Evolutionary conservation across 139 green algal genomes (phyloP).

Genomic region (Picochlorum sp.): DNA sequence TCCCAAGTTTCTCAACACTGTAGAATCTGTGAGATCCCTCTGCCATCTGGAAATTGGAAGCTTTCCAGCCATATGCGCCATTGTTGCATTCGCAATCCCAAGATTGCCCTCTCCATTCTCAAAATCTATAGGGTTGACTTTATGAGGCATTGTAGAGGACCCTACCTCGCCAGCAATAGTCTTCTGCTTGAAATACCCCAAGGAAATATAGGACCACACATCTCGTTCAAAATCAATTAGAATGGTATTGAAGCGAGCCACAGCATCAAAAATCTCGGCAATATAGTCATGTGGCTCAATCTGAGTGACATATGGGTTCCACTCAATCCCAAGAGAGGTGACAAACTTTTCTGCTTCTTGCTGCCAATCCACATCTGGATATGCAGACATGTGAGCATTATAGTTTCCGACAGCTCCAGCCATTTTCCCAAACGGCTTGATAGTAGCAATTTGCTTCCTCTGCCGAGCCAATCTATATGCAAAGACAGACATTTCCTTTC

Average conservation of each 20-base stretch:
- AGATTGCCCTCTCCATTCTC: slow-evolving; percentile 99
- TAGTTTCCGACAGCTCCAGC: slow-evolving; percentile 98
- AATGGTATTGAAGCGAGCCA: slow-evolving; percentile 93
- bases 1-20: slow-evolving; percentile 94
- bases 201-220: slow-evolving; percentile 96
- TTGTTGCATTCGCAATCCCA: slow-evolving; percentile 87
- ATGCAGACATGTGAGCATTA: slow-evolving; percentile 94
- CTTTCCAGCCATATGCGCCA: slow-evolving; percentile 90
- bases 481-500: slow-evolving; percentile 98
- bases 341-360: slow-evolving; percentile 71
- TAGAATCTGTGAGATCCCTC: slow-evolving; percentile 75
- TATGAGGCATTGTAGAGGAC: slow-evolving; percentile 96
- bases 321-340: slow-evolving; percentile 58
- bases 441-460: slow-evolving; percentile 35
- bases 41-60: slow-evolving; percentile 70
- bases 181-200: slow-evolving; percentile 93
- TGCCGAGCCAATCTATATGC: slow-evolving; percentile 74
- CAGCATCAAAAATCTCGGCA: slow-evolving; percentile 80
- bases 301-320: slow-evolving; percentile 90
- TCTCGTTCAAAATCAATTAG: slow-evolving; percentile 97
- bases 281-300: slow-evolving; percentile 99
- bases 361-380: slow-evolving; percentile 91
- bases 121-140: slow-evolving; percentile 99
- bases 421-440: slow-evolving; percentile 84
- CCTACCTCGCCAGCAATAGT: slow-evolving; percentile 80